Percentiles rank a stretch among this genome's conserved stretches.
Conservation (phyloP, 2,329 filamentous ascomycete species). For the Penicillium crustosum region DNA sequence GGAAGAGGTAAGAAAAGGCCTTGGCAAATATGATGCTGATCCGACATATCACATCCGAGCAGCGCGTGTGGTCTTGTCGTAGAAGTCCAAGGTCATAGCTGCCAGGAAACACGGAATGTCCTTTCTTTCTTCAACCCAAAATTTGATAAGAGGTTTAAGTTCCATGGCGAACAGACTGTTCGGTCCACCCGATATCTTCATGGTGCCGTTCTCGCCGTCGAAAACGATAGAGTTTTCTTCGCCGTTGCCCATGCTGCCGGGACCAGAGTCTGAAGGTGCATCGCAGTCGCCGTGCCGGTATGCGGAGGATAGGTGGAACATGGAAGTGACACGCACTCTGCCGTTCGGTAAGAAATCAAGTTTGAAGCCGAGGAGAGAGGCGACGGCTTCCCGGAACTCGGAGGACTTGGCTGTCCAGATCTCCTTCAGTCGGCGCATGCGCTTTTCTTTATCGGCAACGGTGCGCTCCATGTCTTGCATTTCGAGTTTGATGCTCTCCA, state of each 20-base stretch:
- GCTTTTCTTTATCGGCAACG: slow-evolving; percentile 72
- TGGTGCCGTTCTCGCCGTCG: slow-evolving; percentile 89
- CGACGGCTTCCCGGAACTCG: slow-evolving; percentile 94
- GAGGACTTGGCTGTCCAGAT: slow-evolving; percentile 88
- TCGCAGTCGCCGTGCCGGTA: slow-evolving; percentile 47
- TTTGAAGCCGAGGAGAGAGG: slow-evolving; percentile 88
- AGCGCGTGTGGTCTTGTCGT: slow-evolving; percentile 59
- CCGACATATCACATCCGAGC: slow-evolving; percentile 31
- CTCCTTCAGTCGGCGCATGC: slow-evolving; percentile 80
- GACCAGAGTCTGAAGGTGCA: slow-evolving; percentile 60
- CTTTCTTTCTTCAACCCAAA: slow-evolving; percentile 92
- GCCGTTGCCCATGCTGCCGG: slow-evolving; percentile 47
- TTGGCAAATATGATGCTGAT: not conserved
- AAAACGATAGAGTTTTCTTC: slow-evolving; percentile 69
- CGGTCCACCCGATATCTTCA: slow-evolving; percentile 94
- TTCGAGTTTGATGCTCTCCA: slow-evolving; percentile 73
- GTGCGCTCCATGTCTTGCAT: slow-evolving; percentile 69
- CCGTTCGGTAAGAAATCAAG: slow-evolving; percentile 97
- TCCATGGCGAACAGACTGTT: slow-evolving; percentile 80
- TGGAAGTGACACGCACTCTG: slow-evolving; percentile 84
- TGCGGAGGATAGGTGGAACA: slow-evolving; percentile 69
- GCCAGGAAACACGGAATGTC: slow-evolving; percentile 93
- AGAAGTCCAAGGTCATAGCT: slow-evolving; percentile 89
- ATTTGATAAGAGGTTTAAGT: slow-evolving; percentile 83
- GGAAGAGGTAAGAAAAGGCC: slow-evolving; percentile 2